Evolutionary conservation across 208 protist genomes (phyloP), one percentile per base, ranked within the genome.

Genomic region (Acanthamoeba polyphaga): DNA sequence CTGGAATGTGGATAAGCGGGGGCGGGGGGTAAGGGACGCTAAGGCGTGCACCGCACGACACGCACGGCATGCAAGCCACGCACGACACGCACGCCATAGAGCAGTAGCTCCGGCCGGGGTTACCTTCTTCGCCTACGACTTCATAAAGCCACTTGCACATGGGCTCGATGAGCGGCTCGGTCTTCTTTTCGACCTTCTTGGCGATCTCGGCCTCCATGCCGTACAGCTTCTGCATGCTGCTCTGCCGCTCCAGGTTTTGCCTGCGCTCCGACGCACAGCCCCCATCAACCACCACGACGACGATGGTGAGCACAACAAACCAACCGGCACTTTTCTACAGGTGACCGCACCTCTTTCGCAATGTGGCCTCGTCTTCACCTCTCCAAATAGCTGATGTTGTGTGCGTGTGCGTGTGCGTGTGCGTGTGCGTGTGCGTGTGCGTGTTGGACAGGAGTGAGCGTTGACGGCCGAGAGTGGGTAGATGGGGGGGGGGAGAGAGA

Each of bases 151-250:
- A 70, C 58, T 90, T 90, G 82, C 24, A 34, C 82, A 90, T 68
- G 53, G 49, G 82, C n/a, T 66, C 49, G 29, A 90, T 68, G 32
- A 70, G 32, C 17, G 51, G 82, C 27, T 90, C 82, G 13, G n/a
- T 90, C 51, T 90, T 60, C 58, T 90, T 32, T 29, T 90, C 58
- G 29, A 68, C n/a, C 58, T 90, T 90, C 32, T 90, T 60, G 82
- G 82, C 82, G 32, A 90, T 60, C 58, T 90, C 82, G 55, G 24
- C 82, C 19, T 90, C 82, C 82, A 90, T 60, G 27, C 82, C 82
- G 82, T 90, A 90, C 27, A 90, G 82, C 58, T 68, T 29, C 32
- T 90, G 82, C 49, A 49, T 38, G 49, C 53, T 68, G 82, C 53
- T 68, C 53, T 60, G 53, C 8, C 82, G 46, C 58, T 90, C 82